A percentile compares a stretch with the other conserved stretches of the same genome.
Evolutionary conservation across 768 basidiomycete genomes (phyloP).

Genomic region (Psilocybe subaeruginosa): DNA sequence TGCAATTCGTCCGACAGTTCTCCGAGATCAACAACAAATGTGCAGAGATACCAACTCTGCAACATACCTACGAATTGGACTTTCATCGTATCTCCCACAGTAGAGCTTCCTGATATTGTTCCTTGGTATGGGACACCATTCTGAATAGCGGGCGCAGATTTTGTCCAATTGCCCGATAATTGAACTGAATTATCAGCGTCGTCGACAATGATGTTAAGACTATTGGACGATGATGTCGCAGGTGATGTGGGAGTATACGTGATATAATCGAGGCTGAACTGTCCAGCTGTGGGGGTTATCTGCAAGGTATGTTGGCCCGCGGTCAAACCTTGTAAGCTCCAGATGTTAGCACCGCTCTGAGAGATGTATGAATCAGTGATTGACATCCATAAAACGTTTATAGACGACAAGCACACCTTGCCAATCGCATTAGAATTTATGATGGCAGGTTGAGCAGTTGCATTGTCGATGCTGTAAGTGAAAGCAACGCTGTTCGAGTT

Average conservation of each 20-base stretch:
- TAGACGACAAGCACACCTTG: not conserved
- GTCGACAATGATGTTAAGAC: slow-evolving; percentile 1
- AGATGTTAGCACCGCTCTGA: slow-evolving; percentile 1
- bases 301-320: slow-evolving; percentile 1
- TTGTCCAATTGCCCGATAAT: slow-evolving; percentile 5
- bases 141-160: not conserved
- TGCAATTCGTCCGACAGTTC: not conserved
- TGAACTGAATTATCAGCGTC: not conserved
- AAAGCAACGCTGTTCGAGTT: not conserved
- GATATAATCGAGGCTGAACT: slow-evolving; percentile 6
- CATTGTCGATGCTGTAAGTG: slow-evolving; percentile 2
- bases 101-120: slow-evolving; percentile 5
- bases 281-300: not conserved
- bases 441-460: not conserved
- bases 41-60: no score
- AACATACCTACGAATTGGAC: slow-evolving; percentile 8
- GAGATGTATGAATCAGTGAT: not conserved
- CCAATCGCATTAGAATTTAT: not conserved
- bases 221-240: not conserved
- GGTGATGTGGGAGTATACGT: not conserved
- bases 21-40: no score
- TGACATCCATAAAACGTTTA: not conserved
- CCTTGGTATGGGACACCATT: slow-evolving; percentile 5
- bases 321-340: not conserved
- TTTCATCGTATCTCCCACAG: slow-evolving; percentile 5